Evolutionary conservation across 495 filamentous ascomycete species (phyloP).

Genomic region (Pyrenula massariospora): DNA sequence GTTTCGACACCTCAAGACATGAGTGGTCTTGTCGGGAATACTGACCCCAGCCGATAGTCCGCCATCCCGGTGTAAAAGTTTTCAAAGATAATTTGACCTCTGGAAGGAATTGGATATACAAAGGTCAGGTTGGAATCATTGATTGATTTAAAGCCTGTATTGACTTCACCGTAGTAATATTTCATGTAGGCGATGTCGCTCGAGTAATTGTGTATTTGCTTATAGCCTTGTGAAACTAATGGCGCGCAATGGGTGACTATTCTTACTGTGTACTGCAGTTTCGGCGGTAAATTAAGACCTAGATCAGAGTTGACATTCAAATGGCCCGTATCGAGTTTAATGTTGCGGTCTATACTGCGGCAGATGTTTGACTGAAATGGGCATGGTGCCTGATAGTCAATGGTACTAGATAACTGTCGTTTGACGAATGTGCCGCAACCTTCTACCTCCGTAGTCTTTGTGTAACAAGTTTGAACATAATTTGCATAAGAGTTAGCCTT

Average conservation of each 20-base stretch:
- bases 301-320: slow-evolving; percentile 9
- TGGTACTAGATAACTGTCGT: not conserved
- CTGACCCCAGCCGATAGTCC: too few species aligned
- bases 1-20: too few species aligned
- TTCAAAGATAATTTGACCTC: not conserved
- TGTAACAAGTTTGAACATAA: slow-evolving; percentile 8
- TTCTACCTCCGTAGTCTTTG: not conserved
- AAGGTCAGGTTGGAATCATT: not conserved
- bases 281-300: slow-evolving; percentile 10
- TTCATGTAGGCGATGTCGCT: slow-evolving; percentile 1
- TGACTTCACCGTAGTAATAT: slow-evolving; percentile 1
- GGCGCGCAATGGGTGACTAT: slow-evolving; percentile 9
- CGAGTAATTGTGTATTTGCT: not conserved
- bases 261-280: slow-evolving; percentile 3
- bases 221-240: slow-evolving; percentile 9
- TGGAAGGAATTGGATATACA: not conserved
- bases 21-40: too few species aligned
- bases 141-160: not conserved
- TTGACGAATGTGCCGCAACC: slow-evolving; percentile 3
- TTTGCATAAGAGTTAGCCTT: too few species aligned
- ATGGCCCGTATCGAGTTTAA: slow-evolving; percentile 9
- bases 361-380: slow-evolving; percentile 9
- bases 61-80: not conserved
- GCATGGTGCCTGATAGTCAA: slow-evolving; percentile 6
- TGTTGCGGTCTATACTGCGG: slow-evolving; percentile 1